A percentile compares a stretch with the other conserved stretches of the same genome.
Evolutionary conservation across 148 eudicot species (phyloP).

Genomic region (Rhododendron ferrugineum): DNA sequence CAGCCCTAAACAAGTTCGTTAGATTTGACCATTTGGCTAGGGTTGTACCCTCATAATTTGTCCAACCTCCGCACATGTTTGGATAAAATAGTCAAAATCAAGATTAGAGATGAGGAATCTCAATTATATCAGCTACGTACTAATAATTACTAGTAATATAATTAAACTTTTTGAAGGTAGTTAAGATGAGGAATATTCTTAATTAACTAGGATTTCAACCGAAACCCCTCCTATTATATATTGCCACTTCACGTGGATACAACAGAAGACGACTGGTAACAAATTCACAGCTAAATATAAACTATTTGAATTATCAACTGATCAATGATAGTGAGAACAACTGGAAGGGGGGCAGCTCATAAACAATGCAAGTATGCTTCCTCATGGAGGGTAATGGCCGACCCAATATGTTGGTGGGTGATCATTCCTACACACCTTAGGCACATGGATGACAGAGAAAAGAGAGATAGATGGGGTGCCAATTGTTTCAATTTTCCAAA

Average conservation of each 20-base stretch:
- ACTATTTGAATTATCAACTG: too few species aligned
- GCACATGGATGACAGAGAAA: slow-evolving; percentile 4
- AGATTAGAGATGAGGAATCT: background rate
- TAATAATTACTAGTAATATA: background rate
- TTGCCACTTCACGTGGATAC: slow-evolving; percentile 14
- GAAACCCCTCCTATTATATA: background rate
- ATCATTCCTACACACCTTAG: slow-evolving; percentile 12
- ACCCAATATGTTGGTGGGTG: slow-evolving; percentile 31
- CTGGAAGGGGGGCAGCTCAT: background rate
- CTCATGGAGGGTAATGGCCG: slow-evolving; percentile 28
- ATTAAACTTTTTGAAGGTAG: slow-evolving; percentile 3
- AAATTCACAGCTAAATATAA: background rate
- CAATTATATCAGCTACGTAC: background rate
- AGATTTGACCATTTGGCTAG: background rate
- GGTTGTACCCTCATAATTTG: background rate
- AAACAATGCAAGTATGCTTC: slow-evolving; percentile 15
- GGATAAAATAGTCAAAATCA: too few species aligned
- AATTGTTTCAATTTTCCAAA: background rate
- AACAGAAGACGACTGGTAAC: background rate
- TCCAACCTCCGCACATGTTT: background rate
- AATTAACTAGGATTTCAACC: slow-evolving; percentile 15
- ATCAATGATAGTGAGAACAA: background rate
- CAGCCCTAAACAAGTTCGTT: background rate
- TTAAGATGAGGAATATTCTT: slow-evolving; percentile 17
- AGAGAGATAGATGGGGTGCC: background rate